Conservation (phyloP, 2,329 filamentous ascomycete species). For the Metarhizium rileyi region DNA sequence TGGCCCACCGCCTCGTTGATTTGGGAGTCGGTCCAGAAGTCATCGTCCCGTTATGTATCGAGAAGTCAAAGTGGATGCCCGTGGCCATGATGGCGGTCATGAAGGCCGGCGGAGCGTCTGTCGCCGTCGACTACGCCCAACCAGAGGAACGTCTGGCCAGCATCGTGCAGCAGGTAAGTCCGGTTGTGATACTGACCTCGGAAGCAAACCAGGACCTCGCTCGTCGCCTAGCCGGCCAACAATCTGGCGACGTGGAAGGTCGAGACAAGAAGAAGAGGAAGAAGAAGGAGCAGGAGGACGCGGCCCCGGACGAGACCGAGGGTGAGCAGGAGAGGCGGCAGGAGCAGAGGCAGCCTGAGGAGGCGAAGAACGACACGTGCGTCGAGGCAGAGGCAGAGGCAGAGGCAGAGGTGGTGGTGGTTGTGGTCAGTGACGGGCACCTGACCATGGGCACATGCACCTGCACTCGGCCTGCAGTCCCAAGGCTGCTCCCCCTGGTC, state of each 20-base stretch:
- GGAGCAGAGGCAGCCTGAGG: too few species aligned
- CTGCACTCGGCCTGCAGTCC: not conserved
- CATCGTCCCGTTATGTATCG: conserved; percentile 17
- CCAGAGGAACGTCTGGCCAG: conserved; percentile 10
- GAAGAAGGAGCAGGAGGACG: too few species aligned
- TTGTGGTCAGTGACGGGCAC: conserved; percentile 9
- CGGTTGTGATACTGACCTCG: conserved; percentile 5
- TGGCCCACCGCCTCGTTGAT: conserved; percentile 9
- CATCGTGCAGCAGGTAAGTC: conserved; percentile 8
- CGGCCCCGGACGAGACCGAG: too few species aligned
- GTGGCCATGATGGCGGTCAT: conserved; percentile 17
- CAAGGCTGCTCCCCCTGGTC: conserved; percentile 30
- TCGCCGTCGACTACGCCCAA: conserved; percentile 16
- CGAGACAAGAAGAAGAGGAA: too few species aligned
- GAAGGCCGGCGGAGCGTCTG: conserved; percentile 19
- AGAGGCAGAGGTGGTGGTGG: too few species aligned
- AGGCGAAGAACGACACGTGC: too few species aligned
- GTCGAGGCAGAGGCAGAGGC: too few species aligned
- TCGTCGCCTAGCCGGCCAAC: conserved; percentile 9
- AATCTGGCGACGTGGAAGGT: too few species aligned
- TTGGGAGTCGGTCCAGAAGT: not conserved
- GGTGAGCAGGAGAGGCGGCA: too few species aligned
- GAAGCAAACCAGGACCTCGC: conserved; percentile 10
- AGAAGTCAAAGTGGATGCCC: conserved; percentile 17
- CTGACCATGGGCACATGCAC: conserved; percentile 1